Conservation (phyloP, 2,329 filamentous ascomycete genomes). For the Trichoderma gracile region DNA sequence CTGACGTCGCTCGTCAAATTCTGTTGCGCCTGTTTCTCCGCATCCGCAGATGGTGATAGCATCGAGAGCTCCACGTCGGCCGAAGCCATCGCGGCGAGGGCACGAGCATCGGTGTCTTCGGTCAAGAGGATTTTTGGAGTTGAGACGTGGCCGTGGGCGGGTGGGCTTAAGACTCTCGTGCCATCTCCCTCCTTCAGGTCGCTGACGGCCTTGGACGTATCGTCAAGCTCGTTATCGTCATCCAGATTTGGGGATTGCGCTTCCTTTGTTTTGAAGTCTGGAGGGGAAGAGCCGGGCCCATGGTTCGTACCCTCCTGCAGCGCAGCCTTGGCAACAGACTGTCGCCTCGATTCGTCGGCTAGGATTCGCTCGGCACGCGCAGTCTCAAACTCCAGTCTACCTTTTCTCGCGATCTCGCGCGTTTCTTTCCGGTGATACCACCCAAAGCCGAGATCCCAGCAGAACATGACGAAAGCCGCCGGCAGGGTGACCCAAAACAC, state of each 20-base stretch:
- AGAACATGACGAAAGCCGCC: conserved; percentile 67
- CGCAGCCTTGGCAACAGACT: background rate
- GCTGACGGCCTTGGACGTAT: too few relatives aligned
- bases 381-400: conserved; percentile 41
- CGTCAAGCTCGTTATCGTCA: background rate
- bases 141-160: background rate
- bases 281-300: background rate
- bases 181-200: background rate
- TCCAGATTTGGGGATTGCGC: background rate
- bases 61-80: background rate
- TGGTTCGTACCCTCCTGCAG: background rate
- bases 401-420: conserved; percentile 59
- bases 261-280: background rate
- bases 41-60: background rate
- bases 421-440: conserved; percentile 65
- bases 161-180: background rate
- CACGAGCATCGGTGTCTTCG: conserved; percentile 25
- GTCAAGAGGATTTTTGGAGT: conserved; percentile 30
- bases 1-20: conserved; percentile 19
- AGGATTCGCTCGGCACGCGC: conserved; percentile 28
- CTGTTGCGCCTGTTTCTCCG: background rate
- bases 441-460: conserved; percentile 64
- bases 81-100: conserved; percentile 20
- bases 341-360: conserved; percentile 16
- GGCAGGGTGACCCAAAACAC: conserved; percentile 71